Conservation (phyloP, 805 yeast genomes). For the Candida methanosorbosa region DNA sequence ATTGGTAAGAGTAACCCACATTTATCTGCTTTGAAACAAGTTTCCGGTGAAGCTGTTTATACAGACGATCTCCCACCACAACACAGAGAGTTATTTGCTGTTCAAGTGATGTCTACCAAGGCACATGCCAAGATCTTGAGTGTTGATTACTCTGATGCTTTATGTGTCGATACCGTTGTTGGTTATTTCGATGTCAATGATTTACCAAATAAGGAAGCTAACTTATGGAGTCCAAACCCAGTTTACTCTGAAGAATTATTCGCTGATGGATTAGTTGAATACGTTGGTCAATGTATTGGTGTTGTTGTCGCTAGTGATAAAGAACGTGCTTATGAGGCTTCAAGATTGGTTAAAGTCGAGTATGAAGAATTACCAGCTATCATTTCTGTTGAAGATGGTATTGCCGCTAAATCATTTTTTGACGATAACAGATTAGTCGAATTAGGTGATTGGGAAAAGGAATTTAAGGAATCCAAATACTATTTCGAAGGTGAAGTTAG, state of each 20-base stretch:
- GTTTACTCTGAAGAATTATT: slow-evolving; percentile 35
- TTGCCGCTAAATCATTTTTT: slow-evolving; percentile 30
- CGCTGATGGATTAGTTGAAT: slow-evolving; percentile 32
- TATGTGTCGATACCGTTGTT: slow-evolving; percentile 29
- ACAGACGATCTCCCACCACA: slow-evolving; percentile 36
- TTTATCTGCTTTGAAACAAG: slow-evolving; percentile 36
- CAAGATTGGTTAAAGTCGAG: slow-evolving; percentile 30
- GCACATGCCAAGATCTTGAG: slow-evolving; percentile 34
- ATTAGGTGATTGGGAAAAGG: slow-evolving; percentile 33
- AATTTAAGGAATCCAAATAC: slow-evolving; percentile 23
- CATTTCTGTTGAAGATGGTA: slow-evolving; percentile 35
- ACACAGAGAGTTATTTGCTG: slow-evolving; percentile 33
- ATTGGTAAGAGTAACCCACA: slow-evolving; percentile 35
- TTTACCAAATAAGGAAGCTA: slow-evolving; percentile 26
- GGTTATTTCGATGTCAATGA: slow-evolving; percentile 34
- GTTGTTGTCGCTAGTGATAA: slow-evolving; percentile 30
- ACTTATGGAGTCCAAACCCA: slow-evolving; percentile 33
- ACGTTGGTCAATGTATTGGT: slow-evolving; percentile 36
- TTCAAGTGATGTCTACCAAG: slow-evolving; percentile 32
- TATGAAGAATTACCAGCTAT: slow-evolving; percentile 34
- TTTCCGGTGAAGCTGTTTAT: slow-evolving; percentile 38
- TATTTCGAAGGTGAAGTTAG: slow-evolving; percentile 29
- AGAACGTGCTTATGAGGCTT: slow-evolving; percentile 32
- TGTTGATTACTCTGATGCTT: slow-evolving; percentile 30
- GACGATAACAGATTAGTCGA: slow-evolving; percentile 23